Conservation (phyloP, 495 filamentous ascomycete genomes). For the Xanthoparmelia taractica region DNA sequence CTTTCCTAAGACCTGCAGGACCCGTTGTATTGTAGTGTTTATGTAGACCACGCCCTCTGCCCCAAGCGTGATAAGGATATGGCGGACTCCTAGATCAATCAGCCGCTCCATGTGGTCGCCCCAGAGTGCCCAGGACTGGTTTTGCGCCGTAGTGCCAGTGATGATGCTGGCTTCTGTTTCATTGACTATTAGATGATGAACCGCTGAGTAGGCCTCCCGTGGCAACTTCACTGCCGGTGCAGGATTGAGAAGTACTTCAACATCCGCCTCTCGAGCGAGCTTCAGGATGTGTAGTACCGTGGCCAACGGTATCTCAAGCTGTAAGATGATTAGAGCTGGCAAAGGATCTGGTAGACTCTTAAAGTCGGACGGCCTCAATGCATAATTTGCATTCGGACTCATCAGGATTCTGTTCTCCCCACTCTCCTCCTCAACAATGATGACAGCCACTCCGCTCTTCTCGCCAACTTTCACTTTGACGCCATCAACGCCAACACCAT, state of each 20-base stretch:
- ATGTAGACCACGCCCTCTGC: slow-evolving; percentile 60
- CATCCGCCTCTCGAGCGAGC: slow-evolving; percentile 40
- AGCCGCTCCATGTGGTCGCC: slow-evolving; percentile 46
- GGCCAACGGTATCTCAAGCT: slow-evolving; percentile 74
- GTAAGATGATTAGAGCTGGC: slow-evolving; percentile 70
- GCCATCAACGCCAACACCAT: slow-evolving; percentile 55
- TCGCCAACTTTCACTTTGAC: slow-evolving; percentile 42
- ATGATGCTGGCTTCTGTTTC: slow-evolving; percentile 82
- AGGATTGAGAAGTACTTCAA: slow-evolving; percentile 72
- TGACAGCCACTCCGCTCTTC: slow-evolving; percentile 72
- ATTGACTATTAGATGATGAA: slow-evolving; percentile 82
- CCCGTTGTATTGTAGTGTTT: slow-evolving; percentile 36
- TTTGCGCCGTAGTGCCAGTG: slow-evolving; percentile 36
- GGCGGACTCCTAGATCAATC: slow-evolving; percentile 57
- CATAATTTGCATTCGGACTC: slow-evolving; percentile 69
- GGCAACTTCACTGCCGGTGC: slow-evolving; percentile 70
- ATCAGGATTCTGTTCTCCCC: slow-evolving; percentile 86
- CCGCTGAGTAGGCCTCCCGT: slow-evolving; percentile 52
- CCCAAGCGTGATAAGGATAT: slow-evolving; percentile 77
- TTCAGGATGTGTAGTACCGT: slow-evolving; percentile 61
- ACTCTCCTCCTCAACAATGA: slow-evolving; percentile 71
- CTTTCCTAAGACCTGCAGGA: slow-evolving; percentile 42
- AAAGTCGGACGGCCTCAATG: slow-evolving; percentile 37
- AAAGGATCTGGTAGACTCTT: slow-evolving; percentile 33
- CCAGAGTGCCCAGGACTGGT: slow-evolving; percentile 37